Conservation (phyloP, 805 yeast species). For the Zygoascus bituminiphila region DNA sequence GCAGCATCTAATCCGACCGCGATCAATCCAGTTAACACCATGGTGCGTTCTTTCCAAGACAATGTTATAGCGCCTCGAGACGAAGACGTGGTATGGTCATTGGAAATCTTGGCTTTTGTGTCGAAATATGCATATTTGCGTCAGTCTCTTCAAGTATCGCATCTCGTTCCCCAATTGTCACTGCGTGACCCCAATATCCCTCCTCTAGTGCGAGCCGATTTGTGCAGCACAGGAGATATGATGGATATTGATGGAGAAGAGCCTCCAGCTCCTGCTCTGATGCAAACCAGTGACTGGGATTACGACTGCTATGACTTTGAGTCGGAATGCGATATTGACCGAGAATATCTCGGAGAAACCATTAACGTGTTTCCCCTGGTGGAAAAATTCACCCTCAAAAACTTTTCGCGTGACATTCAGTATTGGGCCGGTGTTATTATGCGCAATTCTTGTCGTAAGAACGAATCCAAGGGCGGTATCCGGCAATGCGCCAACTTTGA, state of each 20-base stretch:
- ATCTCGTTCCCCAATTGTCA: slow-evolving; percentile 64
- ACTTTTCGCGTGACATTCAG: slow-evolving; percentile 69
- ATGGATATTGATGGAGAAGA: slow-evolving; percentile 1
- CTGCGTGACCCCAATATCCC: slow-evolving; percentile 24
- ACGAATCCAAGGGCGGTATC: slow-evolving; percentile 78
- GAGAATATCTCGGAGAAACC: slow-evolving; percentile 37
- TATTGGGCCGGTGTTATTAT: slow-evolving; percentile 98
- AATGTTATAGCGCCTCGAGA: slow-evolving; percentile 84
- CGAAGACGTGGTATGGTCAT: slow-evolving; percentile 90
- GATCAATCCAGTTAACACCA: not conserved
- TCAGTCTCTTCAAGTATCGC: slow-evolving; percentile 63
- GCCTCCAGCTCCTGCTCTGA: not conserved
- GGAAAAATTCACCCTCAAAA: slow-evolving; percentile 73
- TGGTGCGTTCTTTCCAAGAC: slow-evolving; percentile 40
- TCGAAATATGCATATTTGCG: slow-evolving; percentile 83
- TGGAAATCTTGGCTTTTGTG: slow-evolving; percentile 85
- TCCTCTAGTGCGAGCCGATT: slow-evolving; percentile 15
- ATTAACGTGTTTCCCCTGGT: slow-evolving; percentile 79
- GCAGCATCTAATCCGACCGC: not conserved
- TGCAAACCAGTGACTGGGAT: slow-evolving; percentile 6
- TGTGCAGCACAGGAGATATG: not conserved
- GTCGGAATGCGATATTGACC: slow-evolving; percentile 31
- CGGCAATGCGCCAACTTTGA: slow-evolving; percentile 90
- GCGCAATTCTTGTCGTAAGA: slow-evolving; percentile 90
- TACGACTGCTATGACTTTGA: slow-evolving; percentile 30